Evolutionary conservation across 306 rosid species (phyloP).

Genomic region (Cajanus cajan): DNA sequence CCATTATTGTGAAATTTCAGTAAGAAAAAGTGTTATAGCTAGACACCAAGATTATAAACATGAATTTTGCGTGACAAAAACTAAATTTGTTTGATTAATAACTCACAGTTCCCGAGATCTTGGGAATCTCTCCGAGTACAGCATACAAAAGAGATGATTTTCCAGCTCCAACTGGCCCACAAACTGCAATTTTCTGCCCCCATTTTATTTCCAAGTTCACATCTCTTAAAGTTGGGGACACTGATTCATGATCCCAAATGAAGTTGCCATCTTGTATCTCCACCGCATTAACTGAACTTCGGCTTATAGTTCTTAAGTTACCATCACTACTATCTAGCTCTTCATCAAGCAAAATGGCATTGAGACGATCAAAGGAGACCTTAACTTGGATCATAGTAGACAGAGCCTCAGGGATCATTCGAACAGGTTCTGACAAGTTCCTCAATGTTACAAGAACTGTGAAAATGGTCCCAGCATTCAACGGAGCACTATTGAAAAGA

Average conservation of each 20-base stretch:
- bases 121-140: slow-evolving; percentile 72
- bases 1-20: neutral
- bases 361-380: slow-evolving; percentile 69
- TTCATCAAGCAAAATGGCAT: slow-evolving; percentile 59
- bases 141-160: slow-evolving; percentile 77
- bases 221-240: slow-evolving; percentile 48
- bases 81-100: neutral
- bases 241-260: slow-evolving; percentile 63
- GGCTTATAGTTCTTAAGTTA: slow-evolving; percentile 12
- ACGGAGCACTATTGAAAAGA: slow-evolving; percentile 53
- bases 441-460: slow-evolving; percentile 67
- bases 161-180: slow-evolving; percentile 83
- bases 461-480: slow-evolving; percentile 77
- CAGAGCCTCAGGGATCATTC: slow-evolving; percentile 70
- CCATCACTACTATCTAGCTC: slow-evolving; percentile 41
- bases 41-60: slow-evolving; percentile 8
- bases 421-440: slow-evolving; percentile 63
- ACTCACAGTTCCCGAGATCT: slow-evolving; percentile 72
- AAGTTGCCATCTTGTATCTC: slow-evolving; percentile 53
- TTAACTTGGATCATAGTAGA: slow-evolving; percentile 67
- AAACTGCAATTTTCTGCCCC: slow-evolving; percentile 73
- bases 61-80: slow-evolving; percentile 14
- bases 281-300: slow-evolving; percentile 31
- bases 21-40: neutral
- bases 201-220: slow-evolving; percentile 44